Percentiles rank a stretch among this genome's conserved stretches.
phyloP scores from a whole-genome alignment of 768 basidiomycete genomes.

The Coprinopsis marcescibilis region DNA sequence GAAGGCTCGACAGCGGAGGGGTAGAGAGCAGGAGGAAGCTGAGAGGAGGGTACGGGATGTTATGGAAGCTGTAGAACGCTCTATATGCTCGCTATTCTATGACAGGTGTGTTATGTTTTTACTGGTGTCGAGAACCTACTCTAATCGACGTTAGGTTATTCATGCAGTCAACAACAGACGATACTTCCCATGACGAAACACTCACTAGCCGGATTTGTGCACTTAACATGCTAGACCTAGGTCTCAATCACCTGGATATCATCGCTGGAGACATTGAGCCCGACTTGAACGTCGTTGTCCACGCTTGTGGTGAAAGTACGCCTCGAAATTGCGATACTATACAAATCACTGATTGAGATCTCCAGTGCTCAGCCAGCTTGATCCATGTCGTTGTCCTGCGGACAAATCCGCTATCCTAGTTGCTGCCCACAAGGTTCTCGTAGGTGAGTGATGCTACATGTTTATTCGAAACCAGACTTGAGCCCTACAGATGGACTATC shows the following conservation, averaged over 20 bases:
- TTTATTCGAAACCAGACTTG: background rate
- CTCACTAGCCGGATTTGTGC: conserved; percentile 87
- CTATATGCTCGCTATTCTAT: conserved; percentile 72
- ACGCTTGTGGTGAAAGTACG: conserved; percentile 74
- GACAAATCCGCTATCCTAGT: conserved; percentile 82
- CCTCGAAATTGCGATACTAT: background rate
- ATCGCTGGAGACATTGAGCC: conserved; percentile 53
- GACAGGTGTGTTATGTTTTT: conserved; percentile 50
- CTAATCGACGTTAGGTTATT: conserved; percentile 53
- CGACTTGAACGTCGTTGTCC: conserved; percentile 60
- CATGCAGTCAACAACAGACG: conserved; percentile 58
- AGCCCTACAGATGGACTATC: conserved; percentile 62
- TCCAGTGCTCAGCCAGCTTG: conserved; percentile 32
- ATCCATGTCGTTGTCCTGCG: conserved; percentile 48
- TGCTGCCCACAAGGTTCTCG: conserved; percentile 77
- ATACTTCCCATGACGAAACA: conserved; percentile 85
- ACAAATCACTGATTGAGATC: too few species aligned
- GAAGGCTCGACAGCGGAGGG: conserved; percentile 27
- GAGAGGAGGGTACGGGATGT: conserved; percentile 50
- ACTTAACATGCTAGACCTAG: conserved; percentile 84
- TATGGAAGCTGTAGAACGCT: conserved; percentile 69
- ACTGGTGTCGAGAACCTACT: background rate
- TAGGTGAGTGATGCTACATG: conserved; percentile 46
- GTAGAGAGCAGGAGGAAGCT: conserved; percentile 27
- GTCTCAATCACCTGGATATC: conserved; percentile 84